These are phyloP conservation scores for Mimosa bimucronata DNA, from an alignment of 306 rosid species.

Conservation along the genomic window DNA sequence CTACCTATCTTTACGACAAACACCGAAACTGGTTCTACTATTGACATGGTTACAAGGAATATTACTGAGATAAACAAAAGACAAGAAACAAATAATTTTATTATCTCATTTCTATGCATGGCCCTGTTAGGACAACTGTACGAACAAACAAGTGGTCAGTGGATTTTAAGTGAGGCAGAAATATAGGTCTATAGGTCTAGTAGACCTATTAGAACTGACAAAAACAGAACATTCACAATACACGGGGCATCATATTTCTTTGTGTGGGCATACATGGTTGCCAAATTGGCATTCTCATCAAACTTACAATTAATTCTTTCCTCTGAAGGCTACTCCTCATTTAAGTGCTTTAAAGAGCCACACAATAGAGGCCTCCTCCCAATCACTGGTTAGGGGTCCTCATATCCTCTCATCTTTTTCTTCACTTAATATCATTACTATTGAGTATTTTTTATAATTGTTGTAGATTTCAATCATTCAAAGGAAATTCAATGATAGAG, in stretches of 20 bases:
- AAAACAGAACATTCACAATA: constrained; percentile 2
- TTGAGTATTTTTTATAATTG: too few relatives aligned
- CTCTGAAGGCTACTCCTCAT: background rate
- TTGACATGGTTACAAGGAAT: background rate
- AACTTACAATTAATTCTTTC: background rate
- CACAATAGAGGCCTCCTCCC: background rate
- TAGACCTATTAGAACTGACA: background rate
- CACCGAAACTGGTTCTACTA: too few relatives aligned
- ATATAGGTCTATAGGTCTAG: background rate
- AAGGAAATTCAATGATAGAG: too few relatives aligned
- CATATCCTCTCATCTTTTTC: too few relatives aligned
- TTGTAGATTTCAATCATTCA: too few relatives aligned
- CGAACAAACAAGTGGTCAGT: background rate
- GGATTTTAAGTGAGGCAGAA: background rate
- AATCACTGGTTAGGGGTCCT: too few relatives aligned
- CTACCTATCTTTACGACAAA: too few relatives aligned
- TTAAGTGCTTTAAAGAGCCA: background rate
- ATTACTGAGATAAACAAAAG: background rate
- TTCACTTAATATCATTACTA: too few relatives aligned
- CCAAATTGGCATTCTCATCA: constrained; percentile 16
- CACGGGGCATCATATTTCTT: constrained; percentile 3
- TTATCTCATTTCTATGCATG: background rate
- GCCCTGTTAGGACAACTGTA: too few relatives aligned
- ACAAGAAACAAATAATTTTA: background rate
- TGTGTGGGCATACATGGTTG: background rate